Conservation (phyloP, 495 filamentous ascomycete species). For the Xylaria bambusicola region DNA sequence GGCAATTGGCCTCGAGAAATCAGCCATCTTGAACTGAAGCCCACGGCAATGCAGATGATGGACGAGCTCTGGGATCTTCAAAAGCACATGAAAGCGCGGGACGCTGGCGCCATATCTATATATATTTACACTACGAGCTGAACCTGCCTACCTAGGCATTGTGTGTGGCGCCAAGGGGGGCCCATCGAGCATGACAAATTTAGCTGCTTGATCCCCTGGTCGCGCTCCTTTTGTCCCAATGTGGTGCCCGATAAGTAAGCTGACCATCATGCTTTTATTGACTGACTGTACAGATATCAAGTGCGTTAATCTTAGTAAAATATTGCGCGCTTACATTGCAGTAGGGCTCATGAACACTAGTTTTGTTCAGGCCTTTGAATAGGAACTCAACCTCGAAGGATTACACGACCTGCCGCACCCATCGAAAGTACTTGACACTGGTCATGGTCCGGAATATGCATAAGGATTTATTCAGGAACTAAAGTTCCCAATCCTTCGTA, state of each 20-base stretch:
- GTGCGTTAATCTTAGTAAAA: too few species aligned
- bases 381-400: neutral
- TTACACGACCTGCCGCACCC: slow-evolving; percentile 2
- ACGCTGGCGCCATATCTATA: neutral
- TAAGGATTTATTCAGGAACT: too few species aligned
- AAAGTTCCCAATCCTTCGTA: too few species aligned
- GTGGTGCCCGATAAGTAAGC: neutral
- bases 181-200: slow-evolving; percentile 14
- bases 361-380: too few species aligned
- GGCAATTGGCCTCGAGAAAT: slow-evolving; percentile 7
- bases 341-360: too few species aligned
- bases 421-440: too few species aligned
- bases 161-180: neutral
- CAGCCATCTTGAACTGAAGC: slow-evolving; percentile 6
- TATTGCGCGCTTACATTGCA: too few species aligned
- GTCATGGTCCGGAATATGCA: too few species aligned
- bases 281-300: neutral
- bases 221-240: neutral
- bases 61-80: neutral
- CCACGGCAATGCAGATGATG: neutral
- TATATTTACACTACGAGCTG: neutral
- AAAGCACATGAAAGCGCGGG: neutral
- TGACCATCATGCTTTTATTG: neutral
- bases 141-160: neutral
- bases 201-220: neutral